Evolutionary conservation across 257 asterid genomes (phyloP).

Genomic region (Cruciata laevipes): DNA sequence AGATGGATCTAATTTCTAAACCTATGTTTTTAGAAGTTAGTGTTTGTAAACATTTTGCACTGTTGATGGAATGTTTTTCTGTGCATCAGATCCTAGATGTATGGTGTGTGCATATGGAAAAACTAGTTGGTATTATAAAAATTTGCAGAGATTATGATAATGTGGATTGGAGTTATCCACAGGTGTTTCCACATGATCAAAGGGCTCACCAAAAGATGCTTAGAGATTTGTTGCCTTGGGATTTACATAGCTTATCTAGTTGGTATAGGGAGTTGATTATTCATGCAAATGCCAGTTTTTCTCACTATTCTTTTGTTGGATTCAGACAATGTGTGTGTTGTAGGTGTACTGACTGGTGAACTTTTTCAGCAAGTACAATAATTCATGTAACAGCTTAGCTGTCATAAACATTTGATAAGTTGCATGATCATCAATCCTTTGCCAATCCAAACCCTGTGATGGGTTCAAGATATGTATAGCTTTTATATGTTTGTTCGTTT

Average conservation of each 20-base stretch:
- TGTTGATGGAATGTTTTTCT: slow-evolving; percentile 10
- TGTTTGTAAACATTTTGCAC: slow-evolving; percentile 16
- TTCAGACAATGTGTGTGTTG: not conserved
- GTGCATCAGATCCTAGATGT: slow-evolving; percentile 7
- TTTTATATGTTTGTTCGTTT: no score
- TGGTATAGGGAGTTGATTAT: not conserved
- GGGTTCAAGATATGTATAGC: not conserved
- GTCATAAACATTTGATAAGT: not conserved
- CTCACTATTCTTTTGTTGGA: not conserved
- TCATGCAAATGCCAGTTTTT: not conserved
- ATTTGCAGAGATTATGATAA: not conserved
- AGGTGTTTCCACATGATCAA: slow-evolving; percentile 7
- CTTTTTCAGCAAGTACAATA: not conserved
- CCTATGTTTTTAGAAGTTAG: slow-evolving; percentile 20
- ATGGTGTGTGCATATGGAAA: not conserved
- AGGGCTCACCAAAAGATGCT: slow-evolving; percentile 4
- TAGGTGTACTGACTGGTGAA: not conserved
- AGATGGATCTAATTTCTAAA: not conserved
- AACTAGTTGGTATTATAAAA: not conserved
- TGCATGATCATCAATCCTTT: not conserved
- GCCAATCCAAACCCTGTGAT: not conserved
- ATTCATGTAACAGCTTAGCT: not conserved
- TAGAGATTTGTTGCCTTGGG: slow-evolving; percentile 9
- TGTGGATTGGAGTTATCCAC: slow-evolving; percentile 4
- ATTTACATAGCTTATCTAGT: not conserved